A percentile compares a stretch with the other conserved stretches of the same genome.
phyloP scores from a whole-genome alignment of 106 monocot genomes.

The Dactylorhiza incarnata region DNA sequence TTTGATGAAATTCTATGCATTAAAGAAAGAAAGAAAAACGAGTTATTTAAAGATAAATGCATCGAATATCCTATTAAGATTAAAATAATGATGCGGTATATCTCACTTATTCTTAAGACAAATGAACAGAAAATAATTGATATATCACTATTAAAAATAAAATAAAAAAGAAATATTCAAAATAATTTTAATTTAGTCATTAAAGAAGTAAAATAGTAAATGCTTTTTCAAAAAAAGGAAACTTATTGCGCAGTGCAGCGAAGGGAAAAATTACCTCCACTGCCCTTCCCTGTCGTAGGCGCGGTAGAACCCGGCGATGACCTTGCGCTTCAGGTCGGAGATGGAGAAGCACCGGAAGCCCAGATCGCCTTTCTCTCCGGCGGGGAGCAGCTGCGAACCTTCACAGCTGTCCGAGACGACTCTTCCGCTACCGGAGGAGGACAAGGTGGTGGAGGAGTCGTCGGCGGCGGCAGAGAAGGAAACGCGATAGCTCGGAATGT shows the following conservation, averaged over 20 bases:
- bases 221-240: too few species aligned
- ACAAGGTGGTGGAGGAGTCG: conserved; percentile 29
- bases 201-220: too few species aligned
- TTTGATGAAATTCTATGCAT: too few species aligned
- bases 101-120: too few species aligned
- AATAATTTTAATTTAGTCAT: too few species aligned
- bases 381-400: conserved; percentile 32
- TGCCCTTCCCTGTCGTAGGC: conserved; percentile 38
- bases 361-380: conserved; percentile 8
- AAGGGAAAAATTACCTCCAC: conserved; percentile 60
- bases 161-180: too few species aligned
- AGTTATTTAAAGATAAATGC: too few species aligned
- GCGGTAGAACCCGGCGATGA: conserved; percentile 48
- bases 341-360: conserved; percentile 65
- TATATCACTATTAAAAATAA: too few species aligned
- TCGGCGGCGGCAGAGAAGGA: conserved; percentile 34
- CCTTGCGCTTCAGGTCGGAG: conserved; percentile 55
- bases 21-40: too few species aligned
- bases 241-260: not conserved
- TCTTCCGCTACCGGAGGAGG: conserved; percentile 22
- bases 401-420: conserved; percentile 5
- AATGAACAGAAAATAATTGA: too few species aligned
- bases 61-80: too few species aligned
- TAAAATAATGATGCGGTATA: too few species aligned
- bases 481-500: conserved; percentile 74